Evolutionary conservation across 2,329 filamentous ascomycete species (phyloP).

Genomic region (Xylaria polymorpha): DNA sequence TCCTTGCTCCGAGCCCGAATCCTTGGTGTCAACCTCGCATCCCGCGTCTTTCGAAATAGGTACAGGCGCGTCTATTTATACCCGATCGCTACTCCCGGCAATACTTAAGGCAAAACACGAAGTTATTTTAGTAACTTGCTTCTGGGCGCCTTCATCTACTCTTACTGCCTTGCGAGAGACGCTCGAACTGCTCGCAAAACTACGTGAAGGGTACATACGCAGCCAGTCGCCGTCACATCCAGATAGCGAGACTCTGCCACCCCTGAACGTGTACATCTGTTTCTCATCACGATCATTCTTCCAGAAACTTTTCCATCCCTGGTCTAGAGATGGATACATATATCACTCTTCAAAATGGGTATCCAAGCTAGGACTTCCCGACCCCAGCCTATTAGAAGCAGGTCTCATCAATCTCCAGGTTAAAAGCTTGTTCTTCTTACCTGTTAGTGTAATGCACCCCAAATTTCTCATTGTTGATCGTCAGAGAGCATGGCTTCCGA

Average conservation of each 20-base stretch:
- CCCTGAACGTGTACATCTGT: slow-evolving; percentile 75
- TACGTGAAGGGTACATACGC: slow-evolving; percentile 54
- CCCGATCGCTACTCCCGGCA: slow-evolving; percentile 67
- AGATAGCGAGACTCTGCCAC: slow-evolving; percentile 36
- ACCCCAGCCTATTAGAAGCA: slow-evolving; percentile 61
- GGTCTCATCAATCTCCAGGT: slow-evolving; percentile 74
- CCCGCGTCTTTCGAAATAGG: slow-evolving; percentile 65
- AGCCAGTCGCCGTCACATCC: slow-evolving; percentile 41
- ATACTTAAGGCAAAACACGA: slow-evolving; percentile 71
- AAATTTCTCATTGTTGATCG: slow-evolving; percentile 84
- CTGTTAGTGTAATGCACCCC: slow-evolving; percentile 88
- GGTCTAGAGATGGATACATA: slow-evolving; percentile 68
- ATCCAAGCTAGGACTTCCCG: slow-evolving; percentile 71
- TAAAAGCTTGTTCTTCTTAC: slow-evolving; percentile 82
- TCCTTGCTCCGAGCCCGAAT: slow-evolving; percentile 56
- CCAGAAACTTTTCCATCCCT: slow-evolving; percentile 80
- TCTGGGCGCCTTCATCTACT: slow-evolving; percentile 77
- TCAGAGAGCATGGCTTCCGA: slow-evolving; percentile 74
- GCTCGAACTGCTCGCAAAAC: slow-evolving; percentile 68
- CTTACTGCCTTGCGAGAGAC: slow-evolving; percentile 67
- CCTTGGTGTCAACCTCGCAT: slow-evolving; percentile 61
- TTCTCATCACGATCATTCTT: slow-evolving; percentile 79
- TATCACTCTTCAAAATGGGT: slow-evolving; percentile 72
- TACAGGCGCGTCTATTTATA: slow-evolving; percentile 68
- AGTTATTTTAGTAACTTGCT: slow-evolving; percentile 82